Conservation (phyloP, 2,329 filamentous ascomycete species). For the Nigrospora oryzae region DNA sequence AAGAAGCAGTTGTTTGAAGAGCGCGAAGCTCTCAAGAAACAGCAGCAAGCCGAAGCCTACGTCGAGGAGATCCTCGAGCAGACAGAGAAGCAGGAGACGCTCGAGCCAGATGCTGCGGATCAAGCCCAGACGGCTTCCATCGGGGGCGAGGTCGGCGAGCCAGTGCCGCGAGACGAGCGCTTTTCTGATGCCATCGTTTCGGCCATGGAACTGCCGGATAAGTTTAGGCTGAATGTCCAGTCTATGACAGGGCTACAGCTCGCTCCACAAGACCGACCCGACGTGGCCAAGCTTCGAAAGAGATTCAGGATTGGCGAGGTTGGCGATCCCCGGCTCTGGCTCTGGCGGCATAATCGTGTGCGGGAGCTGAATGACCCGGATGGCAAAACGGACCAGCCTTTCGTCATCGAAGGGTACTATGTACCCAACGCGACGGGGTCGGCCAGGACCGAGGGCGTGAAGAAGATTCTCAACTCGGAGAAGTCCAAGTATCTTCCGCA, state of each 20-base stretch:
- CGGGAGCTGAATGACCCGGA: conserved; percentile 43
- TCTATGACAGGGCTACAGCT: conserved; percentile 35
- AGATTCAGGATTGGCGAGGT: conserved; percentile 35
- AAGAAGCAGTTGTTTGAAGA: conserved; percentile 34
- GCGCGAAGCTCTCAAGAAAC: conserved; percentile 55
- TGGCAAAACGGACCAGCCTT: conserved; percentile 20
- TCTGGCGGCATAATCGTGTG: conserved; percentile 49
- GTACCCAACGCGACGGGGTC: conserved; percentile 78
- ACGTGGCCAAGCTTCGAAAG: conserved; percentile 38
- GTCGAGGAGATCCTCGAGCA: conserved; percentile 33
- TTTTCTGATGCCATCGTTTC: conserved; percentile 40
- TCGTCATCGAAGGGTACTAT: conserved; percentile 59
- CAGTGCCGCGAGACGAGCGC: conserved; percentile 30
- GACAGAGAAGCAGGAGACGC: conserved; percentile 23
- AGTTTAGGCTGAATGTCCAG: conserved; percentile 35
- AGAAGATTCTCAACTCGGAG: conserved; percentile 93
- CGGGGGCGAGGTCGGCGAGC: conserved; percentile 17
- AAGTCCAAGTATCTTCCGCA: conserved; percentile 98
- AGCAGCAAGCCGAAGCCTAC: conserved; percentile 37
- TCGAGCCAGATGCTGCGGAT: conserved; percentile 18
- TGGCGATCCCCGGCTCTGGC: conserved; percentile 43
- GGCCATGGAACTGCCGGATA: conserved; percentile 35
- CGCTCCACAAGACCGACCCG: conserved; percentile 36
- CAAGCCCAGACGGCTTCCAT: conserved; percentile 11
- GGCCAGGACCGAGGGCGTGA: conserved; percentile 85